Percentiles rank a stretch among this genome's conserved stretches.
Conservation (phyloP, 352 stramenopile species). For the Phytopythium oedochilum region DNA sequence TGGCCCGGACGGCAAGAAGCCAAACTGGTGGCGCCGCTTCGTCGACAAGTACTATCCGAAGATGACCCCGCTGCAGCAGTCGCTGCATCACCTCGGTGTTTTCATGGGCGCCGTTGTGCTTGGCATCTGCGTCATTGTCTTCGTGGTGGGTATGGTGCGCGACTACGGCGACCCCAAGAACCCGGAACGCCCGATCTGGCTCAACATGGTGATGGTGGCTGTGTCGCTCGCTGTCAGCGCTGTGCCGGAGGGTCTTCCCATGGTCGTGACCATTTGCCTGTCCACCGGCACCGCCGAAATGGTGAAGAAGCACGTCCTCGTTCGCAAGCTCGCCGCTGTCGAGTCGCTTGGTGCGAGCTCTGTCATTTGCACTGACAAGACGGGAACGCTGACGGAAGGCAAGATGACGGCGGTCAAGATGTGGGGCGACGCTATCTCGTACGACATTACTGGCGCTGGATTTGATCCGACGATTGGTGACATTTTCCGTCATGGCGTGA, state of each 20-base stretch:
- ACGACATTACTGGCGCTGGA: slow-evolving; percentile 44
- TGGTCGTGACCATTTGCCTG: slow-evolving; percentile 76
- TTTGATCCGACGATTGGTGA: slow-evolving; percentile 44
- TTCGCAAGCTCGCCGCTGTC: slow-evolving; percentile 79
- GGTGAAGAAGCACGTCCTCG: slow-evolving; percentile 79
- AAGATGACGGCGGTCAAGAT: slow-evolving; percentile 82
- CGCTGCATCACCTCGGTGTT: slow-evolving; percentile 94
- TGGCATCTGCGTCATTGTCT: slow-evolving; percentile 89
- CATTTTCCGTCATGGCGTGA: slow-evolving; percentile 39
- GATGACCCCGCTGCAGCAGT: slow-evolving; percentile 88
- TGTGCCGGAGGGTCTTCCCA: slow-evolving; percentile 67
- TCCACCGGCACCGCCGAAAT: slow-evolving; percentile 68
- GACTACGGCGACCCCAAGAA: slow-evolving; percentile 59
- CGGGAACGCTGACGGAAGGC: slow-evolving; percentile 88
- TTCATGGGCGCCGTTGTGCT: slow-evolving; percentile 85
- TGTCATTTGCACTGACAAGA: slow-evolving; percentile 93
- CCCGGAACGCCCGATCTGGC: slow-evolving; percentile 77
- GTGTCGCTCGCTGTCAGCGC: slow-evolving; percentile 84
- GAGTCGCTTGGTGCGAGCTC: slow-evolving; percentile 87
- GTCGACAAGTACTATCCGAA: slow-evolving; percentile 64
- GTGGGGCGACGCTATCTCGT: slow-evolving; percentile 52
- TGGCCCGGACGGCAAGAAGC: slow-evolving; percentile 25
- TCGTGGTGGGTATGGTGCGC: slow-evolving; percentile 86
- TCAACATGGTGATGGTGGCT: slow-evolving; percentile 94
- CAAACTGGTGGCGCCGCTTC: slow-evolving; percentile 49